These are phyloP conservation scores for Rutidosis leptorrhynchoides DNA, from an alignment of 129 eudicot genomes.

Conservation along the genomic window DNA sequence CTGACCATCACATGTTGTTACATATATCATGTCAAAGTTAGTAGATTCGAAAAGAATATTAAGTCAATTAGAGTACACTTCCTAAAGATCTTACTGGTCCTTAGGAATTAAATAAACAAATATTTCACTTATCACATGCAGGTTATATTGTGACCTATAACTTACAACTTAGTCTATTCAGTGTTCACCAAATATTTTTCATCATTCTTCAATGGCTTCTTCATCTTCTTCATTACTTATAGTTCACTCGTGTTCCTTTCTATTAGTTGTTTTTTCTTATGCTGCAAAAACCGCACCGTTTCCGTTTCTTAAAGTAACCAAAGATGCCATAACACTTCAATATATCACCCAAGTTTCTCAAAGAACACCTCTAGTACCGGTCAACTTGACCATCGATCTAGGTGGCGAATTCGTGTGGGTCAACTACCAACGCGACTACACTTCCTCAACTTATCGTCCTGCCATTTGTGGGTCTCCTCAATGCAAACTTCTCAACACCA, in stretches of 20 bases:
- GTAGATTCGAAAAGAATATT: background rate
- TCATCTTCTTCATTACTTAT: background rate
- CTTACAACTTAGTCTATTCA: background rate
- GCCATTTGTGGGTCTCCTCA: background rate
- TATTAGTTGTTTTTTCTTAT: background rate
- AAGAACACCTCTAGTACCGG: background rate
- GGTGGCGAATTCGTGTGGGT: conserved; percentile 12
- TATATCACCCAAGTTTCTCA: conserved; percentile 14
- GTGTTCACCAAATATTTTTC: background rate
- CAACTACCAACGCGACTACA: conserved; percentile 7
- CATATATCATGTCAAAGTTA: too few relatives aligned
- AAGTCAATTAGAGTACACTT: background rate
- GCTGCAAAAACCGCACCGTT: background rate
- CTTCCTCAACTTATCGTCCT: background rate
- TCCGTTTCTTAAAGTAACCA: background rate
- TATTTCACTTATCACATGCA: background rate
- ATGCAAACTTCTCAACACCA: conserved; percentile 1
- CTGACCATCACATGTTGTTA: too few relatives aligned
- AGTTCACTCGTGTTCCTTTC: background rate
- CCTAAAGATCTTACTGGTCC: background rate
- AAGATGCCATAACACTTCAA: conserved; percentile 9
- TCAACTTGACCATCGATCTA: background rate
- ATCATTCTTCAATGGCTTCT: background rate
- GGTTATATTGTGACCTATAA: background rate
- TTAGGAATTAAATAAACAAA: too few relatives aligned